A percentile compares a stretch with the other conserved stretches of the same genome.
phyloP scores from a whole-genome alignment of 148 eudicot genomes.

The Euryodendron excelsum region DNA sequence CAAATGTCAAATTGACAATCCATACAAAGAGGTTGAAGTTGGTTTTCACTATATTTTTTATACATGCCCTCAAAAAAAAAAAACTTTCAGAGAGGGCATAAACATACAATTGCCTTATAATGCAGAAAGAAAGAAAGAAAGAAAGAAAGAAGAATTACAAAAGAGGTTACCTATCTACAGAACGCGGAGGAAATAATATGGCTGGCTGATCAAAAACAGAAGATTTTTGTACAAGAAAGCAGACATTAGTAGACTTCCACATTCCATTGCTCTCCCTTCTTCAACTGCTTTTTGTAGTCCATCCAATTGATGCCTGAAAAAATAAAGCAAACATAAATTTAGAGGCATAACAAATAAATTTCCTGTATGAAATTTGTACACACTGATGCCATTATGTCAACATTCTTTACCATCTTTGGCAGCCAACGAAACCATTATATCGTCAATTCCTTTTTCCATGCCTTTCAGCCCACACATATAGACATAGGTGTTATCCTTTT shows the following conservation, averaged over 20 bases:
- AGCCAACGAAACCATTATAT: slow-evolving; percentile 86
- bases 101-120: slow-evolving; percentile 13
- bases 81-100: not conserved
- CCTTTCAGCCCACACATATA: slow-evolving; percentile 99
- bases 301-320: slow-evolving; percentile 77
- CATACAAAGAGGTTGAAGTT: slow-evolving; percentile 4
- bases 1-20: not conserved
- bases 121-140: slow-evolving; percentile 7
- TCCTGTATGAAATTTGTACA: not conserved
- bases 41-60: not conserved
- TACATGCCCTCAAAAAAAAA: not conserved
- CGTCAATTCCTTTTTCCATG: slow-evolving; percentile 99
- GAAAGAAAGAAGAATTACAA: slow-evolving; percentile 2
- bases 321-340: slow-evolving; percentile 1
- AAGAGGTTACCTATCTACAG: slow-evolving; percentile 37
- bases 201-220: too few species aligned
- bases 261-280: slow-evolving; percentile 91
- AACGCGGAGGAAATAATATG: slow-evolving; percentile 19
- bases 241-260: slow-evolving; percentile 77
- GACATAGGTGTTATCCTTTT: slow-evolving; percentile 89
- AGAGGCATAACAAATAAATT: not conserved
- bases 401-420: slow-evolving; percentile 71
- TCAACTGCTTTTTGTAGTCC: slow-evolving; percentile 79
- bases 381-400: not conserved
- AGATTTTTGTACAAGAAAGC: slow-evolving; percentile 40